Evolutionary conservation across 192 early-diverging fungal genomes (phyloP).

Genomic region (Entomortierella beljakovae): DNA sequence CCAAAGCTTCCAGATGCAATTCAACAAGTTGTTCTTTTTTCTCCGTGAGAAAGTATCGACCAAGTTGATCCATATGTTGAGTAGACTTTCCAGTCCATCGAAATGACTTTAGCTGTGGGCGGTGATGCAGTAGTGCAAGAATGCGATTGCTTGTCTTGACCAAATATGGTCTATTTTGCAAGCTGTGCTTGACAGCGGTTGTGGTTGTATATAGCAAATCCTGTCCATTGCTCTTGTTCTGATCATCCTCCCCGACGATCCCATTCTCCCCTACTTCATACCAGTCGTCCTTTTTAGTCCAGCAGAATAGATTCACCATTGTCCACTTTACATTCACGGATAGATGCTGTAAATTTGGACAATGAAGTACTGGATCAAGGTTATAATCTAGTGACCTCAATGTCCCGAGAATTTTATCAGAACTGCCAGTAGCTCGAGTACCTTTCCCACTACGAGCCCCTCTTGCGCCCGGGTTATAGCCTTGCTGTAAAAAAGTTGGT

Average conservation of each 20-base stretch:
- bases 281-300: conserved; percentile 24
- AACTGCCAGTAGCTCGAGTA: background rate
- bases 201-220: conserved; percentile 11
- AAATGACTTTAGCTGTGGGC: conserved; percentile 14
- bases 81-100: conserved; percentile 23
- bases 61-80: conserved; percentile 15
- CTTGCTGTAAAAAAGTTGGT: conserved; percentile 12
- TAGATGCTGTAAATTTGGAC: conserved; percentile 24
- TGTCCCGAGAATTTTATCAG: background rate
- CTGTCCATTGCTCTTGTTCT: background rate
- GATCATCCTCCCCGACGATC: background rate
- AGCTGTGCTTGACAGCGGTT: conserved; percentile 6
- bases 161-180: conserved; percentile 3
- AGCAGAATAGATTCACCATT: conserved; percentile 7
- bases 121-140: conserved; percentile 17
- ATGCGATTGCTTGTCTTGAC: conserved; percentile 32
- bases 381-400: conserved; percentile 17
- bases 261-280: conserved; percentile 10
- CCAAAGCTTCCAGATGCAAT: conserved; percentile 14
- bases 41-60: conserved; percentile 9
- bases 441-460: background rate
- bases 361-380: conserved; percentile 17
- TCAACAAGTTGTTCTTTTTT: conserved; percentile 20
- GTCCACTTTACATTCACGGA: conserved; percentile 8
- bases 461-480: background rate